phyloP scores from a whole-genome alignment of 1,284 basidiomycete species.

The Salmacisia buchloeana region DNA sequence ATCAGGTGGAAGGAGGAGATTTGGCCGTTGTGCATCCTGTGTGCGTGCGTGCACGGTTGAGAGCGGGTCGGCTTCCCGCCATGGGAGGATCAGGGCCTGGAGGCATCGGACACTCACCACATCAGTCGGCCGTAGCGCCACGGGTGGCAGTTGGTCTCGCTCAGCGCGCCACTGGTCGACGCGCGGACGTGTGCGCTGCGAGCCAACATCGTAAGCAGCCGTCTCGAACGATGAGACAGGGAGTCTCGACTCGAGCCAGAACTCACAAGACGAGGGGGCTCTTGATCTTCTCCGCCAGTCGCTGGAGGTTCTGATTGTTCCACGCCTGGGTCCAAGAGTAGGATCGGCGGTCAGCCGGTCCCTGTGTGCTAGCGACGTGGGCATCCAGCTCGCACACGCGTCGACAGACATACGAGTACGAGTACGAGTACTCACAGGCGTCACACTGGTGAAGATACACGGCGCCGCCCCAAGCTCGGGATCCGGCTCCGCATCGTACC shows the following conservation, averaged over 20 bases:
- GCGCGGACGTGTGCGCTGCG: conserved; percentile 37
- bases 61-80: not conserved
- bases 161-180: conserved; percentile 37
- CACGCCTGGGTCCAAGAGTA: conserved; percentile 21
- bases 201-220: not conserved
- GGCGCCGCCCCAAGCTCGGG: conserved; percentile 54
- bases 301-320: conserved; percentile 45
- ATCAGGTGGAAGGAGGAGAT: conserved; percentile 38
- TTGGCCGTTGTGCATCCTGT: conserved; percentile 46
- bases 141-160: conserved; percentile 46
- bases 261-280: conserved; percentile 37
- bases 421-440: conserved; percentile 57
- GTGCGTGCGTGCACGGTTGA: not conserved
- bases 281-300: conserved; percentile 46
- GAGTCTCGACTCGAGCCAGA: not conserved
- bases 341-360: not conserved
- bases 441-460: conserved; percentile 93
- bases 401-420: too few relatives aligned
- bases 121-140: conserved; percentile 44
- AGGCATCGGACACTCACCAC: conserved; percentile 18
- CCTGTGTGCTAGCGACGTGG: not conserved
- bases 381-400: too few relatives aligned
- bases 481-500: conserved; percentile 52
- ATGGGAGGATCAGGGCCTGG: not conserved
- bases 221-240: not conserved